These are phyloP conservation scores for Aspergillus fumigatus DNA, from an alignment of 2,329 filamentous ascomycete genomes.

Conservation along the genomic window DNA sequence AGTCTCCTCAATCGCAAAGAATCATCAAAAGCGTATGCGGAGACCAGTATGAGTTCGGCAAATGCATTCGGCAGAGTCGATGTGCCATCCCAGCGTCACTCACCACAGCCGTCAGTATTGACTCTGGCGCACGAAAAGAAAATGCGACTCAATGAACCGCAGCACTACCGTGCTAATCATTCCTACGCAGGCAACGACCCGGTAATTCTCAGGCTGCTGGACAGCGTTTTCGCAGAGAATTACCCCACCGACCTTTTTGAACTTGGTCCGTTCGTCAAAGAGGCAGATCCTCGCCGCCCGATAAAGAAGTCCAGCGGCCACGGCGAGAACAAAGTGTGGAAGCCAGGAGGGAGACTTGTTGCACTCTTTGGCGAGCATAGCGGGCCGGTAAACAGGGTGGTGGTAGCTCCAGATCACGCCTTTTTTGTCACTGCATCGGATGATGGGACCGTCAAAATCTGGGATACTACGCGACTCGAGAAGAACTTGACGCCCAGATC, in stretches of 20 bases:
- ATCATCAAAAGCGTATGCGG: constrained; percentile 57
- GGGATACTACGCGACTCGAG: constrained; percentile 87
- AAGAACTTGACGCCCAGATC: constrained; percentile 86
- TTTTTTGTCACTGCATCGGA: constrained; percentile 95
- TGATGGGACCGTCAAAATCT: constrained; percentile 85
- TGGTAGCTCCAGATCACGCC: constrained; percentile 79
- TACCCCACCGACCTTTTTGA: constrained; percentile 58
- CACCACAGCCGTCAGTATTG: constrained; percentile 33
- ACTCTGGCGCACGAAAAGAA: constrained; percentile 33
- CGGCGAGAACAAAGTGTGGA: constrained; percentile 64
- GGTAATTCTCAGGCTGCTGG: constrained; percentile 60
- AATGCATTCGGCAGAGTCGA: constrained; percentile 64
- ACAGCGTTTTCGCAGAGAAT: constrained; percentile 73
- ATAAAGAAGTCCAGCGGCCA: constrained; percentile 54
- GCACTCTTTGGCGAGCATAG: constrained; percentile 86
- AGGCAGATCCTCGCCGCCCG: constrained; percentile 52
- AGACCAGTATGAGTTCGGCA: constrained; percentile 59
- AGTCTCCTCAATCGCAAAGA: constrained; percentile 57
- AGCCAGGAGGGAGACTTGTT: constrained; percentile 75
- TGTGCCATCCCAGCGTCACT: constrained; percentile 41
- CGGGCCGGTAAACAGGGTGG: constrained; percentile 73
- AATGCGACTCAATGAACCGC: constrained; percentile 21
- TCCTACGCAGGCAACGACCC: constrained; percentile 77
- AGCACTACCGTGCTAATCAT: constrained; percentile 62
- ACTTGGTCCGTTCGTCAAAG: constrained; percentile 74